Conservation (phyloP, 2,329 filamentous ascomycete genomes). For the Fusarium pininemorale region DNA sequence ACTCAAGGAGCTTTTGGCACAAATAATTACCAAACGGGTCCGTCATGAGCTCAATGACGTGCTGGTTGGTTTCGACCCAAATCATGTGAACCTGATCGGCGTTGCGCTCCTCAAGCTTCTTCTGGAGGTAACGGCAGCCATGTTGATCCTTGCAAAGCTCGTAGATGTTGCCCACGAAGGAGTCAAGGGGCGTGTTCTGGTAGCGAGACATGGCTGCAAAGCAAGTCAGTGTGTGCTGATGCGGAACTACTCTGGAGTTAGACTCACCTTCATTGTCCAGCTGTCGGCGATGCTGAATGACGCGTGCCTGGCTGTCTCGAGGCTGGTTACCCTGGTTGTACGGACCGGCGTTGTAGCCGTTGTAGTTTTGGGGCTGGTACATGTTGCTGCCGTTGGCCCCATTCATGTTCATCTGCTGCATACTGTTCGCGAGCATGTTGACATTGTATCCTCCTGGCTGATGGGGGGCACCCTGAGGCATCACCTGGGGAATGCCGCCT, state of each 20-base stretch:
- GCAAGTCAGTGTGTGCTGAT: slow-evolving; percentile 41
- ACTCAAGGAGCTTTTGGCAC: slow-evolving; percentile 97
- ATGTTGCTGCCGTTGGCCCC: slow-evolving; percentile 53
- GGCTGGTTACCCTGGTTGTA: slow-evolving; percentile 63
- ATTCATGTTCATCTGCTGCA: slow-evolving; percentile 71
- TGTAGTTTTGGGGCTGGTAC: slow-evolving; percentile 68
- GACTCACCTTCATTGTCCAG: slow-evolving; percentile 74
- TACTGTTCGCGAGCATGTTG: slow-evolving; percentile 70
- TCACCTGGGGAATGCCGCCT: slow-evolving; percentile 13
- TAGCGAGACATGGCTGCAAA: slow-evolving; percentile 76
- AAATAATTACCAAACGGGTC: slow-evolving; percentile 99
- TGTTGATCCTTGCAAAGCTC: slow-evolving; percentile 96
- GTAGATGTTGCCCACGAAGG: slow-evolving; percentile 85
- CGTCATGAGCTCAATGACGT: slow-evolving; percentile 98
- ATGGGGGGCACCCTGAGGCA: slow-evolving; percentile 31
- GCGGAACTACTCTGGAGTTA: neutral
- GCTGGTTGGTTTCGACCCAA: slow-evolving; percentile 90
- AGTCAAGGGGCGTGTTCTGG: slow-evolving; percentile 82
- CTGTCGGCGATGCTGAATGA: slow-evolving; percentile 78
- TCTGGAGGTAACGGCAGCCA: slow-evolving; percentile 94
- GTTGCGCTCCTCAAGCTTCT: slow-evolving; percentile 92
- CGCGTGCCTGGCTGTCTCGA: slow-evolving; percentile 79
- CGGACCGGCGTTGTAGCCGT: slow-evolving; percentile 62
- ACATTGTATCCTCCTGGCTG: slow-evolving; percentile 45
- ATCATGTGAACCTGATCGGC: slow-evolving; percentile 89